Evolutionary conservation across 352 stramenopile species (phyloP).

Genomic region (Pythium rhizo-oryzae): DNA sequence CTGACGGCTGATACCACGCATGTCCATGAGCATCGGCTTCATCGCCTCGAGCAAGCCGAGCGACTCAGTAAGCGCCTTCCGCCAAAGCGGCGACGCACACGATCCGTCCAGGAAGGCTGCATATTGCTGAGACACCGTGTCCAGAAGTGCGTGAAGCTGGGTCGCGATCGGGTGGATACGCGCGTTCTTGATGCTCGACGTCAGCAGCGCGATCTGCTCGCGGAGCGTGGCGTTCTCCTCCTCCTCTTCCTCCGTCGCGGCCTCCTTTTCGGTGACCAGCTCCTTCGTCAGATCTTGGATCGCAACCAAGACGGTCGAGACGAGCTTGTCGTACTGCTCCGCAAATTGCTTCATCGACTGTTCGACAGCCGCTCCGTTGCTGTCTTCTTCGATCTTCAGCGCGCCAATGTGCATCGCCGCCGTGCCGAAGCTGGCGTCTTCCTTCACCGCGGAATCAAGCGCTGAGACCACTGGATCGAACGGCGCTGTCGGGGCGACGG

Average conservation of each 20-base stretch:
- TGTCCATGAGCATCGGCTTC: conserved; percentile 58
- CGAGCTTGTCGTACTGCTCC: conserved; percentile 64
- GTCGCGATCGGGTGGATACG: conserved; percentile 73
- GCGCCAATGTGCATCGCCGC: conserved; percentile 11
- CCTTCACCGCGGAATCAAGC: conserved; percentile 4
- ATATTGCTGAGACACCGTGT: conserved; percentile 57
- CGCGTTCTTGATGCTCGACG: conserved; percentile 60
- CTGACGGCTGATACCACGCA: conserved; percentile 82
- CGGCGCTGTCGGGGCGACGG: conserved; percentile 26
- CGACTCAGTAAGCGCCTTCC: conserved; percentile 31
- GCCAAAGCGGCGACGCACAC: conserved; percentile 23
- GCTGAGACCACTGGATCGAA: conserved; percentile 27
- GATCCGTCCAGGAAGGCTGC: conserved; percentile 32
- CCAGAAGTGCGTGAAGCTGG: conserved; percentile 51
- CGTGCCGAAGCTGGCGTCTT: conserved; percentile 17
- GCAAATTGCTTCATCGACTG: conserved; percentile 47
- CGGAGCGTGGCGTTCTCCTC: conserved; percentile 43
- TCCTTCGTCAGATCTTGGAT: conserved; percentile 80
- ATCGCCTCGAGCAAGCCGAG: conserved; percentile 61
- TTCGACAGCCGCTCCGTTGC: conserved; percentile 11
- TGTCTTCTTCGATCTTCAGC: conserved; percentile 7
- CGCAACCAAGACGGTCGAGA: conserved; percentile 75
- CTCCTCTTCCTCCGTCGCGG: conserved; percentile 24
- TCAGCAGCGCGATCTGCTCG: conserved; percentile 53
- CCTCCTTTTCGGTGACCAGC: conserved; percentile 28